A percentile compares a stretch with the other conserved stretches of the same genome.
Evolutionary conservation across 2,329 filamentous ascomycete species (phyloP).

Genomic region (Fusarium scirpi): DNA sequence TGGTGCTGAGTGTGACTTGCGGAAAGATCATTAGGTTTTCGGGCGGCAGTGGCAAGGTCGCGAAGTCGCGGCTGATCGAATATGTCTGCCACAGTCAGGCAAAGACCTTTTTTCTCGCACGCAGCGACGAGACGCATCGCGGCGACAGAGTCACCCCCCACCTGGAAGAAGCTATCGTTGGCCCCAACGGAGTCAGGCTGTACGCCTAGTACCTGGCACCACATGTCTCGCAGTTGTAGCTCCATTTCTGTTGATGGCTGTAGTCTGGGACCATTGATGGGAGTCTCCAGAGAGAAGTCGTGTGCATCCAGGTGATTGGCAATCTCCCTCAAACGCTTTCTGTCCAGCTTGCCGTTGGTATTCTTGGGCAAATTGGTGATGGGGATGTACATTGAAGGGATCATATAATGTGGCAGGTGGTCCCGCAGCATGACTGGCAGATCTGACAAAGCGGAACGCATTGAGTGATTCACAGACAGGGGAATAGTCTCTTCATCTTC

Average conservation of each 20-base stretch:
- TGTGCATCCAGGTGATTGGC: conserved; percentile 10
- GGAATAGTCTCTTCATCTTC: conserved; percentile 4
- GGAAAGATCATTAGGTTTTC: conserved; percentile 5
- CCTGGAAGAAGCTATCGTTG: conserved; percentile 61
- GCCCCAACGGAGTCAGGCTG: conserved; percentile 52
- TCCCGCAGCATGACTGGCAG: conserved; percentile 26
- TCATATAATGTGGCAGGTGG: conserved; percentile 10
- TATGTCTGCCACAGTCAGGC: conserved; percentile 6
- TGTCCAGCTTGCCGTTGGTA: conserved; percentile 2
- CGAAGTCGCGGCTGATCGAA: conserved; percentile 32
- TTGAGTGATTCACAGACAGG: conserved; percentile 1
- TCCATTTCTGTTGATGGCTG: conserved; percentile 45
- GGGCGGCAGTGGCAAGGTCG: conserved; percentile 30
- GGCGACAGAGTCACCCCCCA: conserved; percentile 62
- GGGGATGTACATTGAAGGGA: conserved; percentile 7
- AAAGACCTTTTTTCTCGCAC: conserved; percentile 5
- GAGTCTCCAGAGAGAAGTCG: conserved; percentile 24
- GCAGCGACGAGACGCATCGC: conserved; percentile 61
- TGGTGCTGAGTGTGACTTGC: conserved; percentile 1
- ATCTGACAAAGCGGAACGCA: conserved; percentile 4
- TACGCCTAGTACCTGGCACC: conserved; percentile 53
- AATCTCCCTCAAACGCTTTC: conserved; percentile 5
- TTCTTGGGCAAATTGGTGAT: background rate
- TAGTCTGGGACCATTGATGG: conserved; percentile 40
- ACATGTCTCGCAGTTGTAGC: conserved; percentile 42